Percentiles rank a stretch among this genome's conserved stretches.
These are phyloP conservation scores for Cadophora gregata DNA, from an alignment of 2,329 filamentous ascomycete species.

Conservation along the genomic window DNA sequence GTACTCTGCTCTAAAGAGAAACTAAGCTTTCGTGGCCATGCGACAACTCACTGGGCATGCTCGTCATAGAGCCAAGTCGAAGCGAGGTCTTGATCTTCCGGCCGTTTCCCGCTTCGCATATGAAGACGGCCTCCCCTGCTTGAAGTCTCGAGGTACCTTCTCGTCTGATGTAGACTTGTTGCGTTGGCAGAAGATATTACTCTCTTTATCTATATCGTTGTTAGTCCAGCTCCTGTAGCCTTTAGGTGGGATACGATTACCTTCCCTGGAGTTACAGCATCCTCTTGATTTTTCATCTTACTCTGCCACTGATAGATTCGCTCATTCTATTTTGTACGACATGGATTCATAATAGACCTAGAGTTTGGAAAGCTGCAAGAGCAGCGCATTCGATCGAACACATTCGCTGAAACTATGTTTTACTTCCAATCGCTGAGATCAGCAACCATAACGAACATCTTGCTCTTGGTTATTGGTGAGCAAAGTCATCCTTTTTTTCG, in stretches of 20 bases:
- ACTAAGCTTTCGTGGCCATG: constrained; percentile 1
- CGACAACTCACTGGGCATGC: not conserved
- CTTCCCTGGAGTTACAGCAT: not conserved
- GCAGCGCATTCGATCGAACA: not conserved
- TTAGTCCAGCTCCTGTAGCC: not conserved
- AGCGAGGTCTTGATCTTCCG: not conserved
- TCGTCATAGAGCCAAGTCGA: constrained; percentile 1
- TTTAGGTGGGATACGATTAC: not conserved
- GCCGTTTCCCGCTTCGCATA: not conserved
- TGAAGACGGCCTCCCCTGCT: not conserved
- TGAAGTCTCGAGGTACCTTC: not conserved
- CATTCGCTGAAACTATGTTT: not conserved
- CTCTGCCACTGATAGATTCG: not conserved
- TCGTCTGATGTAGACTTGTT: not conserved
- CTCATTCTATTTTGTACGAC: not conserved
- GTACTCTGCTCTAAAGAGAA: not conserved
- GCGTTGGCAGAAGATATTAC: not conserved
- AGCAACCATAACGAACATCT: not conserved
- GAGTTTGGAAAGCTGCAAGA: not conserved
- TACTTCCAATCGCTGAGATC: not conserved
- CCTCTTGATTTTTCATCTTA: not conserved
- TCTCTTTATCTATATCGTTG: not conserved
- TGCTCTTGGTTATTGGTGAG: not conserved
- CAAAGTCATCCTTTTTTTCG: too few relatives aligned
- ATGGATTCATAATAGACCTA: not conserved